Conservation (phyloP, 345 rosid genomes). For the Triadica sebifera region DNA sequence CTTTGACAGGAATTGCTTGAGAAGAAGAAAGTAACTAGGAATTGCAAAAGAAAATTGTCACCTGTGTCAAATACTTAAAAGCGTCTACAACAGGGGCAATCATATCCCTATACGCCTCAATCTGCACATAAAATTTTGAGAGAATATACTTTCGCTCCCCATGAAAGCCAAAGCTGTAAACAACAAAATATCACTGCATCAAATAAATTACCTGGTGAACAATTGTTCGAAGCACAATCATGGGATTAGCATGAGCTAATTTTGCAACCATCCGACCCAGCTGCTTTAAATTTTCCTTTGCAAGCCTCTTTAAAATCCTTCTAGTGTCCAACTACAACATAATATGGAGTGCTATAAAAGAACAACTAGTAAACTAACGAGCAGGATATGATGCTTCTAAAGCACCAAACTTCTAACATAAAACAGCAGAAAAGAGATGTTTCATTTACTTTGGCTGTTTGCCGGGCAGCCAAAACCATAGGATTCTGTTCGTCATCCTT, state of each 20-base stretch:
- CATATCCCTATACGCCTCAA: constrained; percentile 98
- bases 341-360: not conserved
- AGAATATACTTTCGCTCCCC: constrained; percentile 9
- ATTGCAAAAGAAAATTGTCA: constrained; percentile 21
- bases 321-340: constrained; percentile 83
- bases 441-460: constrained; percentile 77
- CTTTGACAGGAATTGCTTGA: not conserved
- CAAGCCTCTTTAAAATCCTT: constrained; percentile 89
- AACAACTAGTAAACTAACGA: constrained; percentile 1
- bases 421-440: constrained; percentile 8
- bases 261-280: constrained; percentile 99
- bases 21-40: not conserved
- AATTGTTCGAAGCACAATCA: constrained; percentile 97
- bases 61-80: constrained; percentile 99
- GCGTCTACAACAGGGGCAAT: constrained; percentile 98
- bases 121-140: constrained; percentile 48
- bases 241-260: constrained; percentile 99
- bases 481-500: constrained; percentile 92
- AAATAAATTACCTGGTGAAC: constrained; percentile 69
- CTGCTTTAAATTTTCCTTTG: constrained; percentile 97
- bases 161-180: not conserved
- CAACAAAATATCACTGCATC: not conserved
- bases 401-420: constrained; percentile 21
- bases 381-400: constrained; percentile 14
- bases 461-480: constrained; percentile 85